These are phyloP conservation scores for Phytophthora citricola DNA, from an alignment of 352 stramenopile species.

Conservation along the genomic window DNA sequence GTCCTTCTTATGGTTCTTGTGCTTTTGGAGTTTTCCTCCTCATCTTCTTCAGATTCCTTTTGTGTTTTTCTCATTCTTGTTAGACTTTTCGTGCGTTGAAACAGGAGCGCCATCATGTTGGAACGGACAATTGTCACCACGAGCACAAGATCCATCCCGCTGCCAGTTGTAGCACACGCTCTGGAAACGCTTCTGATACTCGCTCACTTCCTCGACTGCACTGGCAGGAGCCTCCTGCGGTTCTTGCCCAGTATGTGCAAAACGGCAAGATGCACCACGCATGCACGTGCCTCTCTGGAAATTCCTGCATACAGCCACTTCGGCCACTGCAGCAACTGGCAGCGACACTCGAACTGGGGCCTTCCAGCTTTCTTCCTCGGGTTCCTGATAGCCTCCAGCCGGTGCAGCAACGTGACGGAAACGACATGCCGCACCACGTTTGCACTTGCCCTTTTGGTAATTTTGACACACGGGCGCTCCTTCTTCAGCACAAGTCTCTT, in stretches of 20 bases:
- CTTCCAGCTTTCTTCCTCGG: conserved; percentile 28
- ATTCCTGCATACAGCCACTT: conserved; percentile 61
- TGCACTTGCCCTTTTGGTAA: conserved; percentile 76
- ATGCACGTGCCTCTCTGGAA: conserved; percentile 52
- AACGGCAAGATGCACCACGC: conserved; percentile 61
- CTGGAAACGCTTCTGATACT: conserved; percentile 72
- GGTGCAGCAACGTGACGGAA: conserved; percentile 59
- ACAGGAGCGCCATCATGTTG: conserved; percentile 45
- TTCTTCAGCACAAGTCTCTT: conserved; percentile 49
- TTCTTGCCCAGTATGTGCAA: conserved; percentile 53
- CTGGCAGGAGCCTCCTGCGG: conserved; percentile 17
- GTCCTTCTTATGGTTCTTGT: conserved; percentile 40
- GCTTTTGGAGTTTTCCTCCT: conserved; percentile 16
- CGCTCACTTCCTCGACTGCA: conserved; percentile 61
- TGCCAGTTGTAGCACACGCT: conserved; percentile 77
- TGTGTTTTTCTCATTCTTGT: conserved; percentile 17
- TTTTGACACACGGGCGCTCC: conserved; percentile 67
- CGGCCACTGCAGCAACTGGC: conserved; percentile 46
- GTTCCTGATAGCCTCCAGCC: conserved; percentile 11
- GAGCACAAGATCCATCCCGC: conserved; percentile 42
- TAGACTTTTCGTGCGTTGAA: neutral
- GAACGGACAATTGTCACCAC: conserved; percentile 56
- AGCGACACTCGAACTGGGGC: conserved; percentile 45
- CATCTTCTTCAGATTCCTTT: conserved; percentile 10
- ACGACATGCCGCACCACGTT: conserved; percentile 63